A percentile compares a stretch with the other conserved stretches of the same genome.
Evolutionary conservation across 2,329 filamentous ascomycete genomes (phyloP).

Genomic region (Fusarium nurragi): DNA sequence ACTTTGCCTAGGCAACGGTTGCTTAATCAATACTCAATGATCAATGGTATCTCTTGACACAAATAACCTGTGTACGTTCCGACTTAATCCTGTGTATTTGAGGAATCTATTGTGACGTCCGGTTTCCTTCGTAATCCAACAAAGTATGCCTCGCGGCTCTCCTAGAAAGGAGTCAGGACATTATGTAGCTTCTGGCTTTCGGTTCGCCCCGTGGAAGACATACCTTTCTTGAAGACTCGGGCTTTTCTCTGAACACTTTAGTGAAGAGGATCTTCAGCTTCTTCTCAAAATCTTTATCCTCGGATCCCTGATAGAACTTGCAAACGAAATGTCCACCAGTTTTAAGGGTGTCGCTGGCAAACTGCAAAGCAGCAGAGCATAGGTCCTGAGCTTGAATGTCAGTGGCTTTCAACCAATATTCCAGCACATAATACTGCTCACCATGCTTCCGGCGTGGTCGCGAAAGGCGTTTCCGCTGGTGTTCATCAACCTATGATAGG

Average conservation of each 20-base stretch:
- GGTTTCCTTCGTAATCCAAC: conserved; percentile 77
- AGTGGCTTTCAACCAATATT: neutral
- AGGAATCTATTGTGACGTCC: conserved; percentile 45
- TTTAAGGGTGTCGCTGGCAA: conserved; percentile 84
- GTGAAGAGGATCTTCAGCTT: conserved; percentile 79
- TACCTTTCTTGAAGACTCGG: conserved; percentile 88
- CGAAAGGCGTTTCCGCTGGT: conserved; percentile 87
- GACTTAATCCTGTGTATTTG: neutral
- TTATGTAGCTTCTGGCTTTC: neutral
- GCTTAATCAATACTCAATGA: neutral
- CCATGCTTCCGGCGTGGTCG: conserved; percentile 95
- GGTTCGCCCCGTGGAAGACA: neutral
- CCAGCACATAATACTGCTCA: conserved; percentile 56
- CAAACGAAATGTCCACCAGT: conserved; percentile 90
- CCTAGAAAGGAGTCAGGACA: conserved; percentile 41
- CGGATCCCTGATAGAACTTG: conserved; percentile 94
- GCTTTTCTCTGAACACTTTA: conserved; percentile 87
- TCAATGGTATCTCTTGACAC: neutral
- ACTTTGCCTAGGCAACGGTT: neutral
- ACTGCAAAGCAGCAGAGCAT: conserved; percentile 83
- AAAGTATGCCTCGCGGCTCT: conserved; percentile 81
- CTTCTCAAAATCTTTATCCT: conserved; percentile 82
- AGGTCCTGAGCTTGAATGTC: conserved; percentile 71
- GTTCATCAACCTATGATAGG: conserved; percentile 99
- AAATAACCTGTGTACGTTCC: neutral